phyloP scores from a whole-genome alignment of 345 rosid genomes.

The Hibiscus tridactylites region DNA sequence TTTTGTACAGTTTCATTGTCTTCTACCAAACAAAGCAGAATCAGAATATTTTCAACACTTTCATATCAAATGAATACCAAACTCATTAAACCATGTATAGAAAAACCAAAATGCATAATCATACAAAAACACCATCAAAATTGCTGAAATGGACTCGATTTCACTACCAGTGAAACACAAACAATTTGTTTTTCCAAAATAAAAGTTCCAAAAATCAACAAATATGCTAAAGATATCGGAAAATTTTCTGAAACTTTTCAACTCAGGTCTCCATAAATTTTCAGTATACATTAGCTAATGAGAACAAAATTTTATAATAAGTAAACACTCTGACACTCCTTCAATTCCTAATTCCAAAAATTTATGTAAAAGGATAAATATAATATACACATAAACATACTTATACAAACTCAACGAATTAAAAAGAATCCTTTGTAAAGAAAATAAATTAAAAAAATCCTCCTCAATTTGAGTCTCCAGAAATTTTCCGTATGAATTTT shows the following conservation, averaged over 20 bases:
- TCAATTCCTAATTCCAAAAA: background rate
- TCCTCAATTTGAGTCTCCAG: slow-evolving; percentile 56
- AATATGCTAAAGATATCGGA: too few species aligned
- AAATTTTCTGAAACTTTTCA: slow-evolving; percentile 20
- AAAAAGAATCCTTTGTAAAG: background rate
- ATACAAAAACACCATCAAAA: too few species aligned
- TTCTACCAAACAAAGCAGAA: background rate
- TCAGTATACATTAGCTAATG: slow-evolving; percentile 34
- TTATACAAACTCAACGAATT: background rate
- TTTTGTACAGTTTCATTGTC: too few species aligned
- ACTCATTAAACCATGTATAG: background rate
- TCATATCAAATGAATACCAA: too few species aligned
- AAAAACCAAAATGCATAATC: too few species aligned
- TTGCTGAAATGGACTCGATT: too few species aligned
- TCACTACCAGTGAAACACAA: too few species aligned
- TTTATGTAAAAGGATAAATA: too few species aligned
- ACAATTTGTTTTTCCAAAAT: too few species aligned
- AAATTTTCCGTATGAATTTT: slow-evolving; percentile 25
- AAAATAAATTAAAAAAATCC: slow-evolving; percentile 6
- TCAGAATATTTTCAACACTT: too few species aligned
- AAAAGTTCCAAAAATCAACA: too few species aligned
- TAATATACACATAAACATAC: background rate
- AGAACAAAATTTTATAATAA: slow-evolving; percentile 30
- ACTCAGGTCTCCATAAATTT: slow-evolving; percentile 41
- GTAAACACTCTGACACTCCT: slow-evolving; percentile 20